Conservation (phyloP, 2,329 filamentous ascomycete genomes). For the Karstenula rhodostoma region DNA sequence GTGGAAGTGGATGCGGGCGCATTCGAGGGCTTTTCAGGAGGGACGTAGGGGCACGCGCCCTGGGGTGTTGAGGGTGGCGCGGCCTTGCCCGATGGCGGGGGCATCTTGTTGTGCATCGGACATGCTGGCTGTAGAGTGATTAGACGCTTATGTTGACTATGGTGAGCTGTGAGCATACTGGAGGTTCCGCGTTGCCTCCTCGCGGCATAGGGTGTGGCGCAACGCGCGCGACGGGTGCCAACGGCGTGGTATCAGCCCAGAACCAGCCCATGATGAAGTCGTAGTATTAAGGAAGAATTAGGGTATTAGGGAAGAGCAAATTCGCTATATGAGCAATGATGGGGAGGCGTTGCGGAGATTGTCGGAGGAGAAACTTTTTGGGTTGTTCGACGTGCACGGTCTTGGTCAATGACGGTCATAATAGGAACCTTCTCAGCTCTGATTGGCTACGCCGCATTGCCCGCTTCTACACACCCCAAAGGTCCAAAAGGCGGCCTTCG, state of each 20-base stretch:
- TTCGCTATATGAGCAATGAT: conserved; percentile 20
- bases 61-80: conserved; percentile 41
- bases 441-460: conserved; percentile 36
- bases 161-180: conserved; percentile 54
- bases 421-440: conserved; percentile 28
- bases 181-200: conserved; percentile 59
- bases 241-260: conserved; percentile 66
- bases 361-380: conserved; percentile 44
- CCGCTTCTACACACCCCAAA: not conserved
- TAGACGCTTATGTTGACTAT: conserved; percentile 28
- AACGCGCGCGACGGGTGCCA: conserved; percentile 35
- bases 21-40: conserved; percentile 52
- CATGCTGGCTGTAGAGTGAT: conserved; percentile 65
- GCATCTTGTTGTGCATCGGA: conserved; percentile 69
- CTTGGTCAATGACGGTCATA: conserved; percentile 39
- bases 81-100: conserved; percentile 38
- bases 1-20: conserved; percentile 31
- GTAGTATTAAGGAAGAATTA: conserved; percentile 19
- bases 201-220: conserved; percentile 59
- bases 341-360: conserved; percentile 41
- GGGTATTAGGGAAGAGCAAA: conserved; percentile 18
- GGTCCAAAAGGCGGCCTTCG: not conserved
- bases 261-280: conserved; percentile 70
- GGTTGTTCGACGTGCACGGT: conserved; percentile 38
- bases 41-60: conserved; percentile 60